Evolutionary conservation across 139 green algal species (phyloP), one percentile per base, ranked within the genome.

Genomic region (Chlorella sp.): DNA sequence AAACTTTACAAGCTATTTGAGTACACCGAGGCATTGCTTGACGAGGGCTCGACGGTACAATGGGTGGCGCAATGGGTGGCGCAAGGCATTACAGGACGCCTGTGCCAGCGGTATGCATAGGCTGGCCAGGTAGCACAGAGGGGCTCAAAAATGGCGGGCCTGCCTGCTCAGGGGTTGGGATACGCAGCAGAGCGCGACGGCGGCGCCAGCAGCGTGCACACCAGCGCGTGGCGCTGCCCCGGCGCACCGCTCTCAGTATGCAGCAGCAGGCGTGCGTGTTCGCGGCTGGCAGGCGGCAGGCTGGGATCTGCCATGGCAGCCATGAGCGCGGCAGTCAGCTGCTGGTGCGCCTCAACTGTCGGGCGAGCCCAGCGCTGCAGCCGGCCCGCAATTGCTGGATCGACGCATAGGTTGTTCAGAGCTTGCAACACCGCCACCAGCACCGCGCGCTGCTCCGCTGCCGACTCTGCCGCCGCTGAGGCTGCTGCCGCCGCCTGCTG

Each of bases 191-290:
- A 5, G 0, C 56, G 56, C 2, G 23, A 15, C 26, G 76, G 76
- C 36, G 76, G 60, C 26, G 57, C 51, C 36, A 67, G 26, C 7
- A 21, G n/a, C 0, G 55, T 72, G 76, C 76, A 82, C 0, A 38
- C 76, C 7, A 68, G 36, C 13, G 20, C 15, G 16, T 71, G 76
- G 18, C 57, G 57, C 76, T 82, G 76, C 60, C 76, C 76, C 13
- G 76, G 76, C 21, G 36, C 76, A 34, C 76, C 76, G 38, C 76
- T 72, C 56, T 72, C 56, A 2, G 76, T 82, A 26, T 82, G 56
- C 36, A 82, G 76, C 36, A 82, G 36, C n/a, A 47, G 76, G 36
- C 56, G 76, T 9, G 76, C 76, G 21, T 71, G 38, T 20, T 51
- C 26, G 1, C 76, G 76, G 23, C 25, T 36, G 25, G 76, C 26